Conservation (phyloP, 2,329 filamentous ascomycete genomes). For the Colletotrichum sp. region DNA sequence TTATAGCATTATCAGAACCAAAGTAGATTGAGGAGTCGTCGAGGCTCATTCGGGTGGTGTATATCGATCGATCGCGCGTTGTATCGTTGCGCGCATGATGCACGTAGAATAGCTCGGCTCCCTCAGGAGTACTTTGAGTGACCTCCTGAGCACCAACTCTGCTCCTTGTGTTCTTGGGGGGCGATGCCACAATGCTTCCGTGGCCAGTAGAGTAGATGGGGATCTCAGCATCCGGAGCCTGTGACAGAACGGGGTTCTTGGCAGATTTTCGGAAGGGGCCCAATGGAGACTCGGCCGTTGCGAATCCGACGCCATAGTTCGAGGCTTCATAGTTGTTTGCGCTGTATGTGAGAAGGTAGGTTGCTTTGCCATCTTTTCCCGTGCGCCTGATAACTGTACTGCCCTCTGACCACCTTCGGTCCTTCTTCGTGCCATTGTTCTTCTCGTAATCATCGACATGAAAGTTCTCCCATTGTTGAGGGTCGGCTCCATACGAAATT, state of each 20-base stretch:
- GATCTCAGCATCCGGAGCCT: constrained; percentile 28
- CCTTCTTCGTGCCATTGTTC: constrained; percentile 38
- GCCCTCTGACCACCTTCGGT: constrained; percentile 40
- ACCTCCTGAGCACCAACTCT: constrained; percentile 34
- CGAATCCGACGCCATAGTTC: constrained; percentile 41
- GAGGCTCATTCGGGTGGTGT: constrained; percentile 36
- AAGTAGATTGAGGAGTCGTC: constrained; percentile 25
- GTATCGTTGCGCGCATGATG: constrained; percentile 38
- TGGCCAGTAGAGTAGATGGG: constrained; percentile 39
- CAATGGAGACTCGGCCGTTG: constrained; percentile 33
- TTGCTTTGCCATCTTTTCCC: constrained; percentile 25
- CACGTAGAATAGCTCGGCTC: constrained; percentile 37
- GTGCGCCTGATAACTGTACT: constrained; percentile 33
- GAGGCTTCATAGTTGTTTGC: constrained; percentile 40
- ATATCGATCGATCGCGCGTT: constrained; percentile 29
- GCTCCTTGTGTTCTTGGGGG: constrained; percentile 22
- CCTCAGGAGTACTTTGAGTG: constrained; percentile 30
- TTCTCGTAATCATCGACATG: constrained; percentile 37
- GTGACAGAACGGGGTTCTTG: constrained; percentile 35
- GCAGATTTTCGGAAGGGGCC: constrained; percentile 37
- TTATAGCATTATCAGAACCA: constrained; percentile 31
- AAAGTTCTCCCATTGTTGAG: constrained; percentile 39
- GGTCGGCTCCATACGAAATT: constrained; percentile 38
- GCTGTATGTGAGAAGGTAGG: constrained; percentile 36
- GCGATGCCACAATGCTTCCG: constrained; percentile 37